These are phyloP conservation scores for Eucalyptus tenuipes DNA, from an alignment of 345 rosid species.

Conservation along the genomic window DNA sequence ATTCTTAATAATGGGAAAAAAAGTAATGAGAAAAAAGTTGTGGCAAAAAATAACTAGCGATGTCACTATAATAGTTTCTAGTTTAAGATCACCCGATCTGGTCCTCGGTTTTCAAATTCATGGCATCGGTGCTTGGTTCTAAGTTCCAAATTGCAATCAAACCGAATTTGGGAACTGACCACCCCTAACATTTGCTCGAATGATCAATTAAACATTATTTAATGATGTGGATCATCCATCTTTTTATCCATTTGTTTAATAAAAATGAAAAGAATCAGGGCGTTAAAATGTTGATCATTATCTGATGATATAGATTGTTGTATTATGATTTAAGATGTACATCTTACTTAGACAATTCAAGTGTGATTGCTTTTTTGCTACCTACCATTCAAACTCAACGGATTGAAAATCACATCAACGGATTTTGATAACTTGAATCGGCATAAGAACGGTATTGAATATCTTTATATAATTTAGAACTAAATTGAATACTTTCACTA, in stretches of 20 bases:
- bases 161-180: accelerated
- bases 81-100: accelerated
- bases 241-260: too few species aligned
- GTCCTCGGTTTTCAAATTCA: accelerated
- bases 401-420: accelerated
- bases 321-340: too few species aligned
- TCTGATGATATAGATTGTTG: too few species aligned
- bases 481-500: too few species aligned
- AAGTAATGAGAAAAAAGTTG: too few species aligned
- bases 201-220: too few species aligned
- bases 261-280: too few species aligned
- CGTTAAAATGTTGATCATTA: background rate
- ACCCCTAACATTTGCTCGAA: accelerated
- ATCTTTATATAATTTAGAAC: too few species aligned
- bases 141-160: accelerated
- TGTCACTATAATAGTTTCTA: accelerated
- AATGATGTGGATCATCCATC: background rate
- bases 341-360: background rate
- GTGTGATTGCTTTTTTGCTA: background rate
- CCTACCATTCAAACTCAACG: background rate
- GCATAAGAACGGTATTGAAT: accelerated
- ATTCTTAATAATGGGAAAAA: accelerated
- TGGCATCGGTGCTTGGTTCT: accelerated
- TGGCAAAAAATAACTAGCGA: too few species aligned
- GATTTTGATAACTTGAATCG: accelerated